Conservation (phyloP, 345 rosid genomes). For the Citropsis articulata region DNA sequence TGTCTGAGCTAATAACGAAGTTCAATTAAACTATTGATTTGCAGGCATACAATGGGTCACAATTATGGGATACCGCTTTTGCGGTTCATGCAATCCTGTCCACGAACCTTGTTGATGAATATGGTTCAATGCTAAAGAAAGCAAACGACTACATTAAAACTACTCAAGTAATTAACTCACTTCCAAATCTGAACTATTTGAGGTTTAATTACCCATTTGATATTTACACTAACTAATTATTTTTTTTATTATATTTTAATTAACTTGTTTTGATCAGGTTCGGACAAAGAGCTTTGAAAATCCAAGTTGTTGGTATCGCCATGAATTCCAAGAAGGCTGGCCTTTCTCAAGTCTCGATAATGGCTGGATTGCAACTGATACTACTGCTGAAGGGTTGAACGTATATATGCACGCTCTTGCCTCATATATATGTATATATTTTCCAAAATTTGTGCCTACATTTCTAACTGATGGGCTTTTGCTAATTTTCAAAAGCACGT, state of each 20-base stretch:
- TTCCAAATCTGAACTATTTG: no score
- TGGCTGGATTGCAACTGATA: not conserved
- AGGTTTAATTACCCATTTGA: not conserved
- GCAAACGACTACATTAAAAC: conserved; percentile 54
- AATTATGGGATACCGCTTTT: conserved; percentile 62
- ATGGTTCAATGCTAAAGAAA: conserved; percentile 48
- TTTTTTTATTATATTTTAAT: not conserved
- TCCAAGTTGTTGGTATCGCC: conserved; percentile 46
- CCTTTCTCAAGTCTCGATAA: conserved; percentile 49
- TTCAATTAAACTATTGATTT: not conserved
- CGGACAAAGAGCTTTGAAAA: conserved; percentile 27
- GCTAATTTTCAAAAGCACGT: not conserved
- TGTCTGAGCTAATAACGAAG: no score
- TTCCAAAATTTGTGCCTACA: not conserved
- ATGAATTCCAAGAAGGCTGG: conserved; percentile 63
- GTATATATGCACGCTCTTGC: not conserved
- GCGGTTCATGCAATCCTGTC: conserved; percentile 60
- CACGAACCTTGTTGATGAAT: conserved; percentile 42
- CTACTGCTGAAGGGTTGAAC: not conserved
- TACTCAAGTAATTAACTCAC: conserved; percentile 38
- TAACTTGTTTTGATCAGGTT: conserved; percentile 25
- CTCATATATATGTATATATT: no score
- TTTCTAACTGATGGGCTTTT: no score
- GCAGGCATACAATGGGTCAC: conserved; percentile 74
- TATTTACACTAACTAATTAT: not conserved